Base-by-base conservation (phyloP, 2,329 filamentous ascomycete genomes). In the Ophiostoma ips region DNA sequence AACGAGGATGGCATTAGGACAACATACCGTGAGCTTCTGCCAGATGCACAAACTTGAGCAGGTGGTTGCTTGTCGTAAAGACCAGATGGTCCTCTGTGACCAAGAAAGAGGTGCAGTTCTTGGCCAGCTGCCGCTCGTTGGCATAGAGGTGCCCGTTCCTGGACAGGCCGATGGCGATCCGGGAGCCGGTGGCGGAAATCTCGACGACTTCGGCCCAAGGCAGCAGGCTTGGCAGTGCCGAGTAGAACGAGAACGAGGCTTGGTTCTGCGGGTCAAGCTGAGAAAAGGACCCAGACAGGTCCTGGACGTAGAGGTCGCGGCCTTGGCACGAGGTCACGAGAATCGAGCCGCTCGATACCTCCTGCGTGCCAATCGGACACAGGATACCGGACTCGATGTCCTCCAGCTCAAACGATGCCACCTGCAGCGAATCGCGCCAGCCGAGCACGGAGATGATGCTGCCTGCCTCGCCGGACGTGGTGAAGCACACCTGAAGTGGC, bases 41-140 rank as follows among this genome's bases (percentile, higher is more conserved):
- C 46, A 96, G 68, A 63, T 98, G 90, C 13, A 95, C 82, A 64
- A 95, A 95, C 64, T 98, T 98, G 55, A 98, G 72, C 3, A 95
- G 72, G 63, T 96, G 89, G 56, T 88, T 88, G 53, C 83, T 88
- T 0, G 92, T 98, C 1, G 92, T 98, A 60, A 90, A 88, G 52
- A 96, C 79, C 13, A 98, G 71, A 68, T 96, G 90, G 18, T 80
- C 78, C 0, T 81, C 72, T 0, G 90, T 95, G 24, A 89, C 68
- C 6, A 88, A 63, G 58, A 95, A 96, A 0, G 92, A 98, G 0
- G 90, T 96, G 64, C 88, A 95, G 58, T 92, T 94, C 63, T 85
- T 87, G 13, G 82, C 78, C 41, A 95, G 68, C 5, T 84, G 70
- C 15, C 75, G 77, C 3, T 81, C 79, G 61, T 89, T 85, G 37